These are phyloP conservation scores for Phaeosphaeria sp. DNA, from an alignment of 2,329 filamentous ascomycete species.

Conservation along the genomic window DNA sequence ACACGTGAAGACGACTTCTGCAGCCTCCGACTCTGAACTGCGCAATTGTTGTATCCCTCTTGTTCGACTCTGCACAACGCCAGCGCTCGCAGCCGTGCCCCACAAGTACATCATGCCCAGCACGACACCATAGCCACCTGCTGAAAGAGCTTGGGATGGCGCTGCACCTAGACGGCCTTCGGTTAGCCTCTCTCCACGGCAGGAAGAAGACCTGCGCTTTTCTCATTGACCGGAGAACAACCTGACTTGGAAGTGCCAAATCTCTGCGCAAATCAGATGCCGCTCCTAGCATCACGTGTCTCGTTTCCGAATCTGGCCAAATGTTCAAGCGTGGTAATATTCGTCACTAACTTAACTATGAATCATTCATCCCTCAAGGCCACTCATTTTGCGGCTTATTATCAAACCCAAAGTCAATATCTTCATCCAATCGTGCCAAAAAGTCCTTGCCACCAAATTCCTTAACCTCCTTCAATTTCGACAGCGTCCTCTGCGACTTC, in stretches of 20 bases:
- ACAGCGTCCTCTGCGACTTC: constrained; percentile 19
- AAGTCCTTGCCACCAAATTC: constrained; percentile 29
- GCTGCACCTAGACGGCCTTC: neutral
- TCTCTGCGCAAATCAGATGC: neutral
- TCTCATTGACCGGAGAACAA: neutral
- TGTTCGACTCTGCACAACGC: neutral
- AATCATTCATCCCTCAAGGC: constrained; percentile 10
- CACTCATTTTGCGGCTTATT: constrained; percentile 17
- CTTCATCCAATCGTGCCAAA: constrained; percentile 29
- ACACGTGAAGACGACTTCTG: neutral
- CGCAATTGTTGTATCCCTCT: neutral
- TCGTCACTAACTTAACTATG: too few species aligned
- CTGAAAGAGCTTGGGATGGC: neutral
- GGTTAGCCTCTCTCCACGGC: neutral
- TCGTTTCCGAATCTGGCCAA: neutral
- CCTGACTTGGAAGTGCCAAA: neutral
- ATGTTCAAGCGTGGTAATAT: too few species aligned
- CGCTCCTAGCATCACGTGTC: neutral
- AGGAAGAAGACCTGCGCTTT: neutral
- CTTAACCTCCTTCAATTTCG: constrained; percentile 14
- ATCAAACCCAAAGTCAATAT: constrained; percentile 31
- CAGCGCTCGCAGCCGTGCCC: neutral
- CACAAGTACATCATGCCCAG: neutral
- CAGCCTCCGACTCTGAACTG: neutral
- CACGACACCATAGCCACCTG: neutral